These are phyloP conservation scores for Cladosporium velox DNA, from an alignment of 2,329 filamentous ascomycete genomes.

Conservation along the genomic window DNA sequence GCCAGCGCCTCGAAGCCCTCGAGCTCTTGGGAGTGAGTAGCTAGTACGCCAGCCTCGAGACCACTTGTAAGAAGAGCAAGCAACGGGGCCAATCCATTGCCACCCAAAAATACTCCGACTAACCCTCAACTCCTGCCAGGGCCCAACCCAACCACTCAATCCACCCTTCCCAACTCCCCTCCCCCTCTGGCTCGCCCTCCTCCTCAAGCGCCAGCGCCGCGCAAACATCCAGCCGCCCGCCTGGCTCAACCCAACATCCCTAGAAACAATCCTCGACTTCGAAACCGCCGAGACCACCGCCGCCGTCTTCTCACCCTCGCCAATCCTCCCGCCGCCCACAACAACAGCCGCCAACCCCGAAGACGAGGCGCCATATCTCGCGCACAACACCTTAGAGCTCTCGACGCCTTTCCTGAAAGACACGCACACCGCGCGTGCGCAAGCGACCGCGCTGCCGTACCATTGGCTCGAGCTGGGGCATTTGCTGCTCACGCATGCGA, in stretches of 20 bases:
- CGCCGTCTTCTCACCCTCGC: conserved; percentile 74
- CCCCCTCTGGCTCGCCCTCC: conserved; percentile 90
- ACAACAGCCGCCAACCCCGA: conserved; percentile 34
- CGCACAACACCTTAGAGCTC: conserved; percentile 32
- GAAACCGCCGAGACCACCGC: conserved; percentile 71
- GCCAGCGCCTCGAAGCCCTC: conserved; percentile 84
- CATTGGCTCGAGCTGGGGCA: conserved; percentile 94
- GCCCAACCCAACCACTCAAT: conserved; percentile 71
- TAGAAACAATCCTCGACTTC: conserved; percentile 74
- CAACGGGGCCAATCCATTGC: background rate
- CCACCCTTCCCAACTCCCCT: conserved; percentile 79
- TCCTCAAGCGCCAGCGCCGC: conserved; percentile 90
- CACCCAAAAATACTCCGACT: background rate
- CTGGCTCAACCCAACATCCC: conserved; percentile 78
- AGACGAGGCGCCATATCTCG: conserved; percentile 33
- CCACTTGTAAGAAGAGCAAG: background rate
- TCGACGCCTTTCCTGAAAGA: conserved; percentile 71
- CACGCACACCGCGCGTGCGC: conserved; percentile 69
- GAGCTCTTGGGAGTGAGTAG: conserved; percentile 76
- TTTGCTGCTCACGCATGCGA: conserved; percentile 79
- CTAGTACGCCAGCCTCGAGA: background rate
- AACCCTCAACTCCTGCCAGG: conserved; percentile 56
- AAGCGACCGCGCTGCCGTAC: conserved; percentile 75
- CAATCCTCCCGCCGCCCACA: conserved; percentile 60
- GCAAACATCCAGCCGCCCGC: conserved; percentile 89